These are phyloP conservation scores for Claviceps sp. DNA, from an alignment of 2,329 filamentous ascomycete species.

Conservation along the genomic window DNA sequence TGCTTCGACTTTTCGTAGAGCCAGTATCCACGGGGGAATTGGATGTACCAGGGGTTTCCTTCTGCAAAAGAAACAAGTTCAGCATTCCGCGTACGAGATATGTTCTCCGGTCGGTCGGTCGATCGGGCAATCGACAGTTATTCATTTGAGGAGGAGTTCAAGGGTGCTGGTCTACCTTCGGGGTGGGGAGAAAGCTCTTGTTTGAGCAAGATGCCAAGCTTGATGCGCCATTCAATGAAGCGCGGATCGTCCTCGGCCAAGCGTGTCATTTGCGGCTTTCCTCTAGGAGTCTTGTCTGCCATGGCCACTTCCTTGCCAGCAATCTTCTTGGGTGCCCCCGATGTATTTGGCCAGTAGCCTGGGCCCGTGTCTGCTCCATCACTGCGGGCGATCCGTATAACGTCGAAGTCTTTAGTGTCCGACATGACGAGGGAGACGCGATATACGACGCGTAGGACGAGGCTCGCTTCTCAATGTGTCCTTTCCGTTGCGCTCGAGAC, in stretches of 20 bases:
- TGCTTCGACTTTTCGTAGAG: constrained; percentile 34
- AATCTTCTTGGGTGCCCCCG: constrained; percentile 20
- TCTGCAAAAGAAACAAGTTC: constrained; percentile 15
- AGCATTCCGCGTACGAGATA: neutral
- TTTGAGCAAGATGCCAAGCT: constrained; percentile 31
- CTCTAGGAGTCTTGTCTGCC: constrained; percentile 23
- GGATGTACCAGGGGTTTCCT: constrained; percentile 29
- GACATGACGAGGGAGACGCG: constrained; percentile 11
- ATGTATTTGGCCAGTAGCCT: constrained; percentile 28
- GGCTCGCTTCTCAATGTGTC: no score
- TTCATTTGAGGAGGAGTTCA: neutral
- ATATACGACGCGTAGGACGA: neutral
- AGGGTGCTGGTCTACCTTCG: constrained; percentile 20
- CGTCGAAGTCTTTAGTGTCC: constrained; percentile 26
- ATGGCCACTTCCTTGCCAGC: constrained; percentile 19
- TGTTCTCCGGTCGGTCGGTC: no score
- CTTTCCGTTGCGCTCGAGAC: neutral
- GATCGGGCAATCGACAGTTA: no score
- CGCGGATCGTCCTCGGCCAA: constrained; percentile 29
- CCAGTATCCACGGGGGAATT: constrained; percentile 33
- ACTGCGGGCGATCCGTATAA: constrained; percentile 29
- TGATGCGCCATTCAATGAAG: constrained; percentile 31
- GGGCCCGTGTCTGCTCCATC: constrained; percentile 32
- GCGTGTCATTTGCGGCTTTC: constrained; percentile 30
- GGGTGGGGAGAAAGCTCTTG: constrained; percentile 29